Conservation (phyloP, 352 stramenopile genomes). For the Pseudoperonospora humuli region DNA sequence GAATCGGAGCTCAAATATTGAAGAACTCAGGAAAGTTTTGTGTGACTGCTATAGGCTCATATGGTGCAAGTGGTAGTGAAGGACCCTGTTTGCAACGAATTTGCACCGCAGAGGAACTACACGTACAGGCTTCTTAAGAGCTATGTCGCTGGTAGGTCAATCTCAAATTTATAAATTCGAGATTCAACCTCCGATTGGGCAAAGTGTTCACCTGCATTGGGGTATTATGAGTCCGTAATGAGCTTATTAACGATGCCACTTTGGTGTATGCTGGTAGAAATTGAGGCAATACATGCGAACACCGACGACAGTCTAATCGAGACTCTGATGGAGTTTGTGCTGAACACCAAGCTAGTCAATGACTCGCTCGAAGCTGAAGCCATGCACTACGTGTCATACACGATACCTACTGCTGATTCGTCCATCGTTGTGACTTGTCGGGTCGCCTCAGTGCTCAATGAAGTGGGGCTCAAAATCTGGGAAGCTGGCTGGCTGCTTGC, state of each 20-base stretch:
- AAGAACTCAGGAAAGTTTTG: background rate
- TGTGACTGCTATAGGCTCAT: constrained; percentile 26
- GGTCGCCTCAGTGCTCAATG: constrained; percentile 73
- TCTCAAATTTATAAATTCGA: background rate
- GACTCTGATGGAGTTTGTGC: constrained; percentile 52
- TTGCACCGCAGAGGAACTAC: constrained; percentile 49
- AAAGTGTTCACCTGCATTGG: background rate
- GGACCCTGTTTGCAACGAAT: constrained; percentile 52
- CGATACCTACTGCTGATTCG: constrained; percentile 16
- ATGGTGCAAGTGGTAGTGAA: constrained; percentile 46
- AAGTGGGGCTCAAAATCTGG: constrained; percentile 80
- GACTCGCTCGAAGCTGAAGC: constrained; percentile 35
- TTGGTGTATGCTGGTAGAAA: constrained; percentile 26
- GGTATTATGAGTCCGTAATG: background rate
- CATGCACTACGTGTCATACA: constrained; percentile 73
- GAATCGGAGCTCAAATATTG: background rate
- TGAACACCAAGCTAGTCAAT: constrained; percentile 25
- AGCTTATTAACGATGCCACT: background rate
- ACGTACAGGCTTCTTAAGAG: constrained; percentile 65
- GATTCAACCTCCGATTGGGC: background rate
- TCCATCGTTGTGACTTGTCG: constrained; percentile 52
- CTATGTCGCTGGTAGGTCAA: constrained; percentile 43
- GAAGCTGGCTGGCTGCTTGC: constrained; percentile 70
- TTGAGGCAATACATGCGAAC: constrained; percentile 38
- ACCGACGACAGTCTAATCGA: constrained; percentile 45